Percentiles rank a stretch among this genome's conserved stretches.
Evolutionary conservation across 23 red algal genomes (phyloP).

Genomic region (Cyanidiococcus yangmingshanensis): DNA sequence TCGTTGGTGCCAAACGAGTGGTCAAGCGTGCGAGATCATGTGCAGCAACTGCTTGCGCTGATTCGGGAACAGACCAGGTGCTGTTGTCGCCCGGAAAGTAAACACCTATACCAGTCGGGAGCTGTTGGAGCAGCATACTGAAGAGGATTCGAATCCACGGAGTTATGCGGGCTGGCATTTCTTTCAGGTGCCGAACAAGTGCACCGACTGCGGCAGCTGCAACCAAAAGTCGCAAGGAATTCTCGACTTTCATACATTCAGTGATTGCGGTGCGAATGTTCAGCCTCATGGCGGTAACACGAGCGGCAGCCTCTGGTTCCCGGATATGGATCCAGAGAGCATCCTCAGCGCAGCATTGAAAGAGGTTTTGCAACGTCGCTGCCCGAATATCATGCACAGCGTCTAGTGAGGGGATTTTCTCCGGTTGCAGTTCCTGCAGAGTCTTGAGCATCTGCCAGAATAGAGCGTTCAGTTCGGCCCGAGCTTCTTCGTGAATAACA

Average conservation of each 20-base stretch:
- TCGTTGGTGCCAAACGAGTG: slow-evolving; percentile 31
- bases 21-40: slow-evolving; percentile 27
- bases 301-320: slow-evolving; percentile 17
- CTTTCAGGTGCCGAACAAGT: slow-evolving; percentile 12
- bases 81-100: background rate
- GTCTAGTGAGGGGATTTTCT: background rate
- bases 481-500: background rate
- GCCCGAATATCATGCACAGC: background rate
- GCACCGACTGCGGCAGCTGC: slow-evolving; percentile 34
- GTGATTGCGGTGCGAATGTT: slow-evolving; percentile 45
- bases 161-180: slow-evolving; percentile 45
- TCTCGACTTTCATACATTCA: slow-evolving; percentile 22
- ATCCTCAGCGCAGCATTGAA: background rate
- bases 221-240: slow-evolving; percentile 22
- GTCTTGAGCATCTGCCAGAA: background rate
- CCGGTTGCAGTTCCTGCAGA: background rate
- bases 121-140: slow-evolving; percentile 13
- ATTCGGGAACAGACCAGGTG: background rate
- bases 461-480: background rate
- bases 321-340: background rate
- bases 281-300: slow-evolving; percentile 36
- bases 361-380: background rate
- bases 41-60: slow-evolving; percentile 32
- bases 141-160: slow-evolving; percentile 63
- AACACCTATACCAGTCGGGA: background rate